These are phyloP conservation scores for Colletotrichum chrysophilum DNA, from an alignment of 2,329 filamentous ascomycete genomes.

Conservation along the genomic window DNA sequence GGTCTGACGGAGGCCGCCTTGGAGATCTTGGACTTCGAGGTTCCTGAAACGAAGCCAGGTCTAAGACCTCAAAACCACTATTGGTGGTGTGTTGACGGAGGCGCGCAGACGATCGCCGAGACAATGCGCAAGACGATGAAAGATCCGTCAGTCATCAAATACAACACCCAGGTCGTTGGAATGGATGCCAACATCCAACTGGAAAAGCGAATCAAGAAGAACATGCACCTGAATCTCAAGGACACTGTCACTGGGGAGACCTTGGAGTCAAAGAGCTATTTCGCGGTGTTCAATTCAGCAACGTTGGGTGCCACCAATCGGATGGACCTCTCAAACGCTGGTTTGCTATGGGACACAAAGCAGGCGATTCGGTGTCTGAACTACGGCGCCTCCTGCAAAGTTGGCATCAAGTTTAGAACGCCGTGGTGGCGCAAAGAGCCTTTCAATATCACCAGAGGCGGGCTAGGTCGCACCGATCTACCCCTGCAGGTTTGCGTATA, in stretches of 20 bases:
- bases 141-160: not conserved
- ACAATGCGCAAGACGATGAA: not conserved
- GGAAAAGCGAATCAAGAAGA: slow-evolving; percentile 26
- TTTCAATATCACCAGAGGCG: not conserved
- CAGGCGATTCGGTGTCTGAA: slow-evolving; percentile 30
- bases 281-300: slow-evolving; percentile 32
- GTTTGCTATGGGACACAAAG: not conserved
- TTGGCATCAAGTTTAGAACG: slow-evolving; percentile 38
- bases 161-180: not conserved
- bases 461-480: slow-evolving; percentile 28
- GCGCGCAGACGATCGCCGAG: slow-evolving; percentile 20
- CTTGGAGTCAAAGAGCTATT: slow-evolving; percentile 1
- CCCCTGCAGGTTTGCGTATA: slow-evolving; percentile 31
- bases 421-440: slow-evolving; percentile 33
- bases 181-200: not conserved
- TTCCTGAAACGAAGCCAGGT: not conserved
- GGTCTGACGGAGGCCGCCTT: slow-evolving; percentile 38
- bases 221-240: not conserved
- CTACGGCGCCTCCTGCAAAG: slow-evolving; percentile 35
- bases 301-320: slow-evolving; percentile 29
- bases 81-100: slow-evolving; percentile 37
- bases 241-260: not conserved
- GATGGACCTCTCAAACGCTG: slow-evolving; percentile 28
- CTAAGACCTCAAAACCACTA: not conserved
- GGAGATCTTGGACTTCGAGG: slow-evolving; percentile 35